Percentiles rank a stretch among this genome's conserved stretches.
Conservation (phyloP, 2,329 filamentous ascomycete species). For the Penicillium sp. region DNA sequence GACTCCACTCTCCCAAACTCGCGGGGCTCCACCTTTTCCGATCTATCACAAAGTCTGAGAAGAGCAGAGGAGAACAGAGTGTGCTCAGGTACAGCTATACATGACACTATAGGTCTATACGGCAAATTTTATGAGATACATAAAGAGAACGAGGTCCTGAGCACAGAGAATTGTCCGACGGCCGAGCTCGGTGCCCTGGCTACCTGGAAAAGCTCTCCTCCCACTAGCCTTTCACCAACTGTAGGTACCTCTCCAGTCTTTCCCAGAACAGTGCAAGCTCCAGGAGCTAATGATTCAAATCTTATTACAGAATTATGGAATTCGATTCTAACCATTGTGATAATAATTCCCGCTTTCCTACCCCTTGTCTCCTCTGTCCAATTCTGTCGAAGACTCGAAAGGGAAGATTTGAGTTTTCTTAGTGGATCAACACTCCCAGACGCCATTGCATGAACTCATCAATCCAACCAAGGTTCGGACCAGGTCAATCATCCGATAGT, state of each 20-base stretch:
- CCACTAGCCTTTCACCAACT: constrained; percentile 11
- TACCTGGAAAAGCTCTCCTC: not conserved
- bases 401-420: constrained; percentile 22
- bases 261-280: not conserved
- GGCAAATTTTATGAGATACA: constrained; percentile 20
- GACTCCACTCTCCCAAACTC: constrained; percentile 21
- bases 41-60: constrained; percentile 25
- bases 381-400: no score
- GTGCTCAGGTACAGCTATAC: constrained; percentile 1
- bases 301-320: not conserved
- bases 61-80: not conserved
- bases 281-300: not conserved
- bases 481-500: constrained; percentile 21
- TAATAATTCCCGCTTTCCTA: not conserved
- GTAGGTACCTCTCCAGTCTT: constrained; percentile 28
- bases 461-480: constrained; percentile 24
- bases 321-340: not conserved
- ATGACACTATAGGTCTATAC: constrained; percentile 10
- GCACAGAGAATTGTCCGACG: constrained; percentile 26
- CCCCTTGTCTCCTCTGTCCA: not conserved
- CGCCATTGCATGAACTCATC: constrained; percentile 25
- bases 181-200: not conserved
- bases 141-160: constrained; percentile 22
- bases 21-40: constrained; percentile 22
- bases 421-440: constrained; percentile 7